Base-by-base conservation (phyloP, 208 protist species). In the Acanthamoeba rhysodes region DNA sequence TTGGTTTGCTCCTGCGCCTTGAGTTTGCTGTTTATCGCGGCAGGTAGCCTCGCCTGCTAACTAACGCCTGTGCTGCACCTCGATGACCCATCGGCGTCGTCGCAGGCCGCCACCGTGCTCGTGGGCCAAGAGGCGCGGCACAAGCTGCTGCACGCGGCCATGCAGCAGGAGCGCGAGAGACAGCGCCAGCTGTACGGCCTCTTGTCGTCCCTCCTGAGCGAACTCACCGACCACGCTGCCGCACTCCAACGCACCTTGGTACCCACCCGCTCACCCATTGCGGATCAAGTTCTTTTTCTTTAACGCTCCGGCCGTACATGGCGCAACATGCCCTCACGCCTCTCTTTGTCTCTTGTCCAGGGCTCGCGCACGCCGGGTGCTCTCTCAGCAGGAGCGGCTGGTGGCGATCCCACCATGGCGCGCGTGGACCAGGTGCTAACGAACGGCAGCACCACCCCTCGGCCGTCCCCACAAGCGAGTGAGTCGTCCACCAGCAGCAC, bases 111-210 rank as follows among this genome's bases (percentile, higher is more conserved):
- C 37, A 24, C 72, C 8, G 72, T 48, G 32, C 72, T 82, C 72
- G 34, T 82, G 7, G 72, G 72, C 37, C 72, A 82, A 29, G 72
- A 82, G 41, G 72, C 72, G 18, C 29, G 72, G n/a, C n/a, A 20
- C 41, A 82, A 29, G 41, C 37, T 82, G 14, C 37, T 82, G n/a
- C 32, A 50, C 29, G 72, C 72, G 18, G 32, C 37, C 72, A 24
- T 82, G 18, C 41, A 50, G 34, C 72, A 82, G 34, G 72, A 82
- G 72, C 72, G 72, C 27, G 72, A 82, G 41, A 34, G 41, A 24
- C 72, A 82, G 41, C 72, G 72, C 72, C 72, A 82, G 18, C 20
- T 82, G 34, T 82, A 82, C 32, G 72, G 72, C 9, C 72, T 82
- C n/a, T 53, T 82, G 72, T 82, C 72, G 6, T 82, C 72, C 37